Conservation (phyloP, 352 stramenopile species). For the Pythium coloratum region DNA sequence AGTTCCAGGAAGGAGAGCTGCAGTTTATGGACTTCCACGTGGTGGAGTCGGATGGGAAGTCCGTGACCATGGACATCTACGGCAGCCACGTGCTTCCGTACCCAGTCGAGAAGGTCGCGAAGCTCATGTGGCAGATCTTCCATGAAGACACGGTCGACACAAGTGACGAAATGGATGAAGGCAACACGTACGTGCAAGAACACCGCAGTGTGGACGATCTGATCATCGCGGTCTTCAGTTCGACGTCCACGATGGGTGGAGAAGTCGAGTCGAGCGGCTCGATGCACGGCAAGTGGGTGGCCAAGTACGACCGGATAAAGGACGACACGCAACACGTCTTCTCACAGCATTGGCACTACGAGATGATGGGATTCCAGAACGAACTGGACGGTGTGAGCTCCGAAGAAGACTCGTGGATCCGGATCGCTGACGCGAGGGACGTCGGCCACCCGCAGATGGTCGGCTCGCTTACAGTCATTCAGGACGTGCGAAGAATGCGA, state of each 20-base stretch:
- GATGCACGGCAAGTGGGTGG: conserved; percentile 14
- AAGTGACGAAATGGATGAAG: conserved; percentile 2
- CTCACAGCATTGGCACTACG: conserved; percentile 1
- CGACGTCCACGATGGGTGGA: conserved; percentile 1
- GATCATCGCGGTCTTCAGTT: conserved; percentile 11
- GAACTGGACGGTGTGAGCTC: conserved; percentile 11
- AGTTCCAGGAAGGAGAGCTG: conserved; percentile 1
- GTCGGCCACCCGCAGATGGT: conserved; percentile 7
- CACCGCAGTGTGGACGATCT: conserved; percentile 3
- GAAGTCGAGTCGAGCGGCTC: conserved; percentile 1
- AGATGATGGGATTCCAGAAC: conserved; percentile 6
- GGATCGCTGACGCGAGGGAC: conserved; percentile 10
- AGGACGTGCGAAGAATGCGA: conserved; percentile 13
- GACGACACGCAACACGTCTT: conserved; percentile 3
- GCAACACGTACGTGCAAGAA: conserved; percentile 5
- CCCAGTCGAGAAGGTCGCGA: background rate
- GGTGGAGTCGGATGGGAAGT: background rate
- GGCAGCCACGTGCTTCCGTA: conserved; percentile 7
- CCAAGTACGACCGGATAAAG: background rate
- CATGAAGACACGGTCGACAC: background rate
- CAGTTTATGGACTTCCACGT: conserved; percentile 15
- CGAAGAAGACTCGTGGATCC: conserved; percentile 17
- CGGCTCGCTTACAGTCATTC: conserved; percentile 10
- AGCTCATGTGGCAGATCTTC: conserved; percentile 6
- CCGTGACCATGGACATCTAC: conserved; percentile 5